Conservation (phyloP, 768 basidiomycete genomes). For the Phylloporus sp. region DNA sequence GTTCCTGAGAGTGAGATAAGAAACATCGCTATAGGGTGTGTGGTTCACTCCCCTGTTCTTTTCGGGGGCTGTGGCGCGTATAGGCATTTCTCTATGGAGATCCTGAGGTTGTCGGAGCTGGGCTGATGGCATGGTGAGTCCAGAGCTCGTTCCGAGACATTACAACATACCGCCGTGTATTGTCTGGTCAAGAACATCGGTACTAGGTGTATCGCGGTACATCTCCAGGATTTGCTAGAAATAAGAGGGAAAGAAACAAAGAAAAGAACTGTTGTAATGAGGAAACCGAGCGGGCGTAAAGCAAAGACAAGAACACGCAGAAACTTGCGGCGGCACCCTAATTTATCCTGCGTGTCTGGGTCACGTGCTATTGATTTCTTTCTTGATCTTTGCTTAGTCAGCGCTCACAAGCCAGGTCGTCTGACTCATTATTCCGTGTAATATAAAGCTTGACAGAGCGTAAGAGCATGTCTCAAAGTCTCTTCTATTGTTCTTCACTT, state of each 20-base stretch:
- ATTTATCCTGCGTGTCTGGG: constrained; percentile 29
- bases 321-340: constrained; percentile 9
- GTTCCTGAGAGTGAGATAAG: constrained; percentile 15
- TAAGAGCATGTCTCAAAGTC: constrained; percentile 36
- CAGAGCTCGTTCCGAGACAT: neutral
- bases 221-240: constrained; percentile 13
- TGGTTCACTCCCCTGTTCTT: constrained; percentile 11
- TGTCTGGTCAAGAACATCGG: constrained; percentile 43
- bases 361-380: constrained; percentile 26
- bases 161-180: constrained; percentile 29
- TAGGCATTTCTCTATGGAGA: constrained; percentile 1
- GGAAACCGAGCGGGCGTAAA: constrained; percentile 20
- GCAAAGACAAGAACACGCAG: constrained; percentile 10
- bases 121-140: constrained; percentile 9
- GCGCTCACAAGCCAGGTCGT: constrained; percentile 7
- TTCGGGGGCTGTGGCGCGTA: neutral
- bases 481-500: constrained; percentile 43
- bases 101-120: constrained; percentile 9
- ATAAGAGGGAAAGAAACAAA: constrained; percentile 19
- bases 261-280: neutral
- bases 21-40: neutral
- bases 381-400: neutral
- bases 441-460: neutral
- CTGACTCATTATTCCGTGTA: constrained; percentile 1
- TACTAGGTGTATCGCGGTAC: constrained; percentile 30